Percentiles rank a stretch among this genome's conserved stretches.
Evolutionary conservation across 805 yeast species (phyloP).

Genomic region (Metschnikowia sp.): DNA sequence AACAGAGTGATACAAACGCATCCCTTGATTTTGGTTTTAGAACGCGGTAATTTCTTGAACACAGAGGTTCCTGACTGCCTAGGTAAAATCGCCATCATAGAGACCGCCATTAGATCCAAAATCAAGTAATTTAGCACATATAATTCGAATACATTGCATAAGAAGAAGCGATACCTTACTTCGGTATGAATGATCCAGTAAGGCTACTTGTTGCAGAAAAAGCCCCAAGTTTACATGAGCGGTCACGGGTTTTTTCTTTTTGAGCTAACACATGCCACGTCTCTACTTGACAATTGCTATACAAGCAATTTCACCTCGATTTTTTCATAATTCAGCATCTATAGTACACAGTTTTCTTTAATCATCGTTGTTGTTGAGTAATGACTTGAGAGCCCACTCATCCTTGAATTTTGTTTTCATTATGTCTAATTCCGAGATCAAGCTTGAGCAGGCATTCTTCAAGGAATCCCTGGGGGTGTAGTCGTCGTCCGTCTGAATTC

Average conservation of each 20-base stretch:
- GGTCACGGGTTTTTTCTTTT: too few species aligned
- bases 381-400: conserved; percentile 89
- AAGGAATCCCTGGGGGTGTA: conserved; percentile 89
- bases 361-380: conserved; percentile 51
- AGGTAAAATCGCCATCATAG: conserved; percentile 46
- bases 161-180: background rate
- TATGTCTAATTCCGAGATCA: conserved; percentile 74
- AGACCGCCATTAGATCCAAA: conserved; percentile 51
- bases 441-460: conserved; percentile 80
- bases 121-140: conserved; percentile 7
- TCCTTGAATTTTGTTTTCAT: conserved; percentile 76
- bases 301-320: background rate
- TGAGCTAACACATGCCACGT: too few species aligned
- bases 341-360: conserved; percentile 13
- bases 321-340: background rate
- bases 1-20: conserved; percentile 67
- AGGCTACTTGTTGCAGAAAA: too few species aligned
- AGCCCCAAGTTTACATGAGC: too few species aligned
- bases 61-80: conserved; percentile 41
- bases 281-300: too few species aligned
- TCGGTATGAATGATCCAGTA: too few species aligned
- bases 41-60: conserved; percentile 41
- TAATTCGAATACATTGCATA: background rate
- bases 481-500: conserved; percentile 95
- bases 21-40: conserved; percentile 45